A percentile compares a stretch with the other conserved stretches of the same genome.
phyloP scores from a whole-genome alignment of 176 grass and related monocot species.

The Oryza nivara region DNA sequence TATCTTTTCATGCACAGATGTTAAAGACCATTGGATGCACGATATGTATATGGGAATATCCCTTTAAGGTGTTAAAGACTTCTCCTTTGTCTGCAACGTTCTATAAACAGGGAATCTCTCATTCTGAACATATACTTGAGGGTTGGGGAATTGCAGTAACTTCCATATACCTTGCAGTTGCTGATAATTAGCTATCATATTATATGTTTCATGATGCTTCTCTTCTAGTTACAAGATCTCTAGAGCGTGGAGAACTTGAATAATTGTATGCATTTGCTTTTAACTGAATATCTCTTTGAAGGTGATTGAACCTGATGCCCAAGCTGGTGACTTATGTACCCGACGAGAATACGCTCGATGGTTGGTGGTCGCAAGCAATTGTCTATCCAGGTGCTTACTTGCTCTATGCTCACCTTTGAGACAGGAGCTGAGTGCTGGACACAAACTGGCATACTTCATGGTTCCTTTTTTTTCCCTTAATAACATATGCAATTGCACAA shows the following conservation, averaged over 20 bases:
- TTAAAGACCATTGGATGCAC: neutral
- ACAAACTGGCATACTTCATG: neutral
- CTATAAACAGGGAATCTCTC: neutral
- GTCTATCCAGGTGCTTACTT: constrained; percentile 78
- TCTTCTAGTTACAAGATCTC: neutral
- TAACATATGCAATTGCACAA: neutral
- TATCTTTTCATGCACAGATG: neutral
- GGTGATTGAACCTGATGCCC: constrained; percentile 83
- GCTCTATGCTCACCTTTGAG: constrained; percentile 28
- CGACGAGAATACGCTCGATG: constrained; percentile 94
- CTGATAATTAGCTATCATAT: constrained; percentile 10
- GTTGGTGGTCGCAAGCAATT: constrained; percentile 87
- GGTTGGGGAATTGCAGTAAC: neutral
- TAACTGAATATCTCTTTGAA: constrained; percentile 49
- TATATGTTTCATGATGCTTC: constrained; percentile 18
- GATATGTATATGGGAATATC: neutral
- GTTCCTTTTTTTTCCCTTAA: constrained; percentile 28
- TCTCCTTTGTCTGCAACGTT: neutral
- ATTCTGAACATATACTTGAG: constrained; percentile 14
- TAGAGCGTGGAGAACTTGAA: neutral
- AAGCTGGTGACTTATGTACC: constrained; percentile 85
- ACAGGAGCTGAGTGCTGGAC: neutral
- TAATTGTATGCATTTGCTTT: constrained; percentile 16
- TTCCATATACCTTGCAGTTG: constrained; percentile 1
- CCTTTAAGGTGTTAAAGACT: neutral